Base-by-base conservation (phyloP, 129 eudicot species). In the Arctium lappa region DNA sequence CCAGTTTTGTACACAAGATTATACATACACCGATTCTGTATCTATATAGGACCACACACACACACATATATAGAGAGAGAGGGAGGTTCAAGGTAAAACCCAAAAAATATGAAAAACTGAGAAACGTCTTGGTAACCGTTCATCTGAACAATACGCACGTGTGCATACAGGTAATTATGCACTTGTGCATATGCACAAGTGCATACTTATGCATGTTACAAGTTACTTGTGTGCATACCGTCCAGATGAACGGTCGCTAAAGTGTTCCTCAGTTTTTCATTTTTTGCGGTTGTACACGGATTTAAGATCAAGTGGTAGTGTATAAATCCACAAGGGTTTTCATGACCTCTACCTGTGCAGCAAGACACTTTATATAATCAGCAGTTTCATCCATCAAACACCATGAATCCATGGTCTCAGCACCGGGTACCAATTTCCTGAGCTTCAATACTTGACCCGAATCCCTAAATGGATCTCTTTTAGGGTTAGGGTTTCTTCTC, bases 271-370 rank as follows among this genome's bases (percentile, higher is more conserved):
- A 22, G 27, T 22, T 22, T 22, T 22, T 22, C 27, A 22, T 22
- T 22, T 22, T 22, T 22, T 22, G 27, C 27, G 27, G 27, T 22
- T 22, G 8, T 50, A 27, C 29, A 8, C 31, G 15, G 29, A 72
- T 34, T 56, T 36, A 34, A 27, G 18, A 50, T 65, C 68, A 88
- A 79, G 48, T 85, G 56, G 75, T 5, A 1, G 91, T 78, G 82
- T 81, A 89, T 76, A 82, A 82, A 88, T 90, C 76, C 77, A 87
- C 88, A 86, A 94, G 89, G 74, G 79, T 80, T 83, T 85, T 82
- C 98, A 94, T 94, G 44, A 92, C 94, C 83, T 91, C 83, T 86
- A 94, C 92, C 86, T 94, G 98, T 32, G 91, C 86, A 73, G 78
- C 75, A 66, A 94, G 97, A 85, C 97, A 92, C 86, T 88, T 90